Percentiles rank a stretch among this genome's conserved stretches.
Conservation (phyloP, 1,284 basidiomycete species). For the Cryptococcus sp. region DNA sequence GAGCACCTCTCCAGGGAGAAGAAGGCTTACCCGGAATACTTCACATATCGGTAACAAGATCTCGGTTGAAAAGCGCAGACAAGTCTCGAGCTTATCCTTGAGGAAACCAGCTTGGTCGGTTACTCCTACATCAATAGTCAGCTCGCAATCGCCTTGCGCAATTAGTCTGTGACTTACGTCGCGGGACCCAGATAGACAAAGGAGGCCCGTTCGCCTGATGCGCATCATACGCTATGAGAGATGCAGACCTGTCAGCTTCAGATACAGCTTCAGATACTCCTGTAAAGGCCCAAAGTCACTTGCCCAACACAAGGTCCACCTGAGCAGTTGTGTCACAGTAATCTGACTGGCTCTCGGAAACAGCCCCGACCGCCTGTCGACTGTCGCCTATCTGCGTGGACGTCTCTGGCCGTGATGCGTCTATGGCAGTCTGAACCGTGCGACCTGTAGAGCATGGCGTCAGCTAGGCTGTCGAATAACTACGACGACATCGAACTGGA, state of each 20-base stretch:
- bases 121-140: constrained; percentile 15
- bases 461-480: not conserved
- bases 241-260: not conserved
- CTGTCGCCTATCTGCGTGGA: constrained; percentile 60
- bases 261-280: not conserved
- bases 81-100: constrained; percentile 25
- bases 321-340: constrained; percentile 78
- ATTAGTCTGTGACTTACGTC: constrained; percentile 54
- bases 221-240: not conserved
- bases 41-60: constrained; percentile 51
- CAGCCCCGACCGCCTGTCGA: constrained; percentile 63
- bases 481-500: too few relatives aligned
- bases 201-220: constrained; percentile 8
- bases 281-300: constrained; percentile 4
- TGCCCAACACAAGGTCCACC: constrained; percentile 65
- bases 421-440: constrained; percentile 64
- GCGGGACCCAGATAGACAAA: constrained; percentile 64
- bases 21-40: constrained; percentile 37
- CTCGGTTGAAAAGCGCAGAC: constrained; percentile 63
- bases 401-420: constrained; percentile 66
- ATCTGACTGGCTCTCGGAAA: constrained; percentile 70
- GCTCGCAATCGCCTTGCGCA: not conserved
- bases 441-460: constrained; percentile 14
- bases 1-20: not conserved
- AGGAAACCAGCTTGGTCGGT: constrained; percentile 22